These are phyloP conservation scores for Berberis thunbergii DNA, from an alignment of 164 flowering plant genomes.

Conservation along the genomic window DNA sequence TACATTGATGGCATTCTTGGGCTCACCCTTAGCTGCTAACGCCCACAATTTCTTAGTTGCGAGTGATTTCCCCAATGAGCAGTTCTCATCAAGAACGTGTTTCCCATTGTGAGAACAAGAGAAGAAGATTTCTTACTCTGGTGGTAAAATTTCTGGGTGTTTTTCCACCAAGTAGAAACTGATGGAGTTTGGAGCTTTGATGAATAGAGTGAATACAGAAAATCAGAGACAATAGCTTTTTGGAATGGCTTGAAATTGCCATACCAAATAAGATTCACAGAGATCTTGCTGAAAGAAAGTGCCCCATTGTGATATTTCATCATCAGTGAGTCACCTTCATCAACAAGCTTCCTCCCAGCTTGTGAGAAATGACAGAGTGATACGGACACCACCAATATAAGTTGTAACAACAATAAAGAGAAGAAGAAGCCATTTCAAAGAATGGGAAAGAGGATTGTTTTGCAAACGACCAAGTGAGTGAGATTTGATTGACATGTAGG, in stretches of 20 bases:
- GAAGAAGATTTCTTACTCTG: not conserved
- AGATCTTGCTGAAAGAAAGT: conserved; percentile 15
- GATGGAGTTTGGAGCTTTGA: conserved; percentile 4
- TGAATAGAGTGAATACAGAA: conserved; percentile 16
- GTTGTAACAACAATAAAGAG: conserved; percentile 1
- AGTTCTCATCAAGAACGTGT: conserved; percentile 4
- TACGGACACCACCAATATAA: not conserved
- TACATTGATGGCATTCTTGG: conserved; percentile 6
- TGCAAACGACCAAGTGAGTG: no score
- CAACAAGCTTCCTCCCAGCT: conserved; percentile 7
- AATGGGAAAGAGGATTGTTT: no score
- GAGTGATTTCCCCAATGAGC: conserved; percentile 5
- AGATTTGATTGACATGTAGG: no score
- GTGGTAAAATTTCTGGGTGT: conserved; percentile 5
- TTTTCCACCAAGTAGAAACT: conserved; percentile 18
- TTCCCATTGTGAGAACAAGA: conserved; percentile 5
- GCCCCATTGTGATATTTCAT: conserved; percentile 22
- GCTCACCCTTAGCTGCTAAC: conserved; percentile 4
- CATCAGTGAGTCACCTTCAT: conserved; percentile 3
- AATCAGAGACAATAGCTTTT: conserved; percentile 19
- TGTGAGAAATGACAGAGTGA: conserved; percentile 2
- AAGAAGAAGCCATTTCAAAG: not conserved
- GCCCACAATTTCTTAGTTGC: not conserved
- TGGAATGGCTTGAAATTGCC: conserved; percentile 22
- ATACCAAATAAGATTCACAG: conserved; percentile 28